Evolutionary conservation across 2,329 filamentous ascomycete species (phyloP).

Genomic region (Gliomastix tumulicola): DNA sequence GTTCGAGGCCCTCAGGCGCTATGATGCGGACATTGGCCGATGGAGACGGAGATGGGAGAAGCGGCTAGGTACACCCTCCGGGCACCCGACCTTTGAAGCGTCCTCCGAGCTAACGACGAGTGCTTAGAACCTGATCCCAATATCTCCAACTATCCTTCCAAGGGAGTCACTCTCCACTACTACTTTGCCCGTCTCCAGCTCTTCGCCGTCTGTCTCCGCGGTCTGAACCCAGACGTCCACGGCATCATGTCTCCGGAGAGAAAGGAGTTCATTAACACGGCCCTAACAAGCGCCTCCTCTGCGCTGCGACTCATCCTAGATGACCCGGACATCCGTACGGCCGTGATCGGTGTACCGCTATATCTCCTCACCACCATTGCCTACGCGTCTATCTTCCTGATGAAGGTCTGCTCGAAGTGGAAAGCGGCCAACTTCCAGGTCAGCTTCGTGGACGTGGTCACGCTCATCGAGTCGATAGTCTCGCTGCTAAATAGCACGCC

Average conservation of each 20-base stretch:
- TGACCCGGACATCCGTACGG: constrained; percentile 19
- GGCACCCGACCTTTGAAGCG: constrained; percentile 15
- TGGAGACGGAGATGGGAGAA: constrained; percentile 28
- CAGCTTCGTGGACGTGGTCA: constrained; percentile 19
- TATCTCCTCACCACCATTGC: constrained; percentile 23
- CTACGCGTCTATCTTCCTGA: constrained; percentile 21
- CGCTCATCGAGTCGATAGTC: constrained; percentile 15
- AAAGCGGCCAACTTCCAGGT: constrained; percentile 17
- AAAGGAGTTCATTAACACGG: constrained; percentile 34
- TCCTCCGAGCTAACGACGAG: constrained; percentile 25
- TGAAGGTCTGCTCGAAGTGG: constrained; percentile 22
- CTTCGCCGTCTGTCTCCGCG: constrained; percentile 39
- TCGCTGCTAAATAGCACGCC: constrained; percentile 13
- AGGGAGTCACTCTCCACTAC: constrained; percentile 41
- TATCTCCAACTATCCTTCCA: constrained; percentile 25
- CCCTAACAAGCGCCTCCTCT: constrained; percentile 24
- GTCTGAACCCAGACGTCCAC: constrained; percentile 17
- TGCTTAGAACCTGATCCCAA: constrained; percentile 26
- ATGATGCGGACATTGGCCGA: constrained; percentile 22
- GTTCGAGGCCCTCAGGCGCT: constrained; percentile 28
- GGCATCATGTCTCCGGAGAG: constrained; percentile 33
- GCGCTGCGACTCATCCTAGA: constrained; percentile 18
- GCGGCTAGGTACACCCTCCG: constrained; percentile 17
- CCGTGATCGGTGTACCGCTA: constrained; percentile 20
- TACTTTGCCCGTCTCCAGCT: constrained; percentile 33